Evolutionary conservation across 2,329 filamentous ascomycete species (phyloP).

Genomic region (Aureobasidium sp.): DNA sequence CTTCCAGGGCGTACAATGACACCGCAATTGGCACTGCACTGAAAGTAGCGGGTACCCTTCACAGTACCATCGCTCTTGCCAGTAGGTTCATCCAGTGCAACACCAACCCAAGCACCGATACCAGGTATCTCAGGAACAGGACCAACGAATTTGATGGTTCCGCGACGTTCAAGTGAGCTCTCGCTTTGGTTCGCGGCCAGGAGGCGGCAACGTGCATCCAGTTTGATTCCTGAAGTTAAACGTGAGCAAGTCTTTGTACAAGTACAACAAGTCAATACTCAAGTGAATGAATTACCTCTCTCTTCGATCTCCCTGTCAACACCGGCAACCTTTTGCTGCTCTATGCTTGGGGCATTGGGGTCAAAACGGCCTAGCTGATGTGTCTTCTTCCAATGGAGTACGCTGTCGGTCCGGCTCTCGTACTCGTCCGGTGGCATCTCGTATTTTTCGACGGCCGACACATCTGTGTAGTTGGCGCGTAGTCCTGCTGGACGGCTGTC

Average conservation of each 20-base stretch:
- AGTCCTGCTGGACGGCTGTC: slow-evolving; percentile 70
- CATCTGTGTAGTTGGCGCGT: slow-evolving; percentile 73
- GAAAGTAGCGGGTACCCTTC: slow-evolving; percentile 59
- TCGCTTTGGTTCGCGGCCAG: slow-evolving; percentile 50
- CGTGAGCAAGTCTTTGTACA: neutral
- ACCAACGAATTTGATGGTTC: slow-evolving; percentile 63
- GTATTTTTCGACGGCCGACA: slow-evolving; percentile 78
- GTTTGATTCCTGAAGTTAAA: slow-evolving; percentile 30
- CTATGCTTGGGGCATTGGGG: slow-evolving; percentile 65
- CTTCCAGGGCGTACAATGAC: slow-evolving; percentile 73
- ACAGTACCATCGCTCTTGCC: slow-evolving; percentile 78
- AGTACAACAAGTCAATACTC: neutral
- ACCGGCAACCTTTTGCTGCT: slow-evolving; percentile 62
- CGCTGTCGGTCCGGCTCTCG: slow-evolving; percentile 75
- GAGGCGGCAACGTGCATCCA: slow-evolving; percentile 36
- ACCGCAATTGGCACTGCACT: slow-evolving; percentile 59
- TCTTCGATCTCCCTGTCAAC: slow-evolving; percentile 61
- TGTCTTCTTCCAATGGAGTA: slow-evolving; percentile 88
- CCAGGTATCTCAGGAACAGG: slow-evolving; percentile 63
- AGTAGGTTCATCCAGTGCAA: slow-evolving; percentile 67
- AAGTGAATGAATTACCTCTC: slow-evolving; percentile 38
- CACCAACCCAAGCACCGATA: slow-evolving; percentile 59
- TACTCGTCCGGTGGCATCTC: slow-evolving; percentile 81
- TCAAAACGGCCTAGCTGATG: slow-evolving; percentile 96
- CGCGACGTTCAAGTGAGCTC: slow-evolving; percentile 44